Conservation (phyloP, 75 land plant species). For the Cunninghamia lanceolata region DNA sequence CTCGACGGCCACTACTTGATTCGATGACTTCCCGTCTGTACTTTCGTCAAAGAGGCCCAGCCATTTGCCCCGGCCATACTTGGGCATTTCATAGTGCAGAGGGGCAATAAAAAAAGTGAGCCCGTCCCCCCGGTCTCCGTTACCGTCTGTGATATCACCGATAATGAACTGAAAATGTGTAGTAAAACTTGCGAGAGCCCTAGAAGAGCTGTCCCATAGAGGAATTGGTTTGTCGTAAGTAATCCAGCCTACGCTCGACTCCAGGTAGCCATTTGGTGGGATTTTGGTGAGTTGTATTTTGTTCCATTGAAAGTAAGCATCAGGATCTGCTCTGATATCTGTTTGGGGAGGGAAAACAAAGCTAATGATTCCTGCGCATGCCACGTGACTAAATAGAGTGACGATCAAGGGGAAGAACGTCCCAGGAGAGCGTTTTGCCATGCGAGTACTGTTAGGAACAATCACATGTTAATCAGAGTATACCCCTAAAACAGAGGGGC, state of each 20-base stretch:
- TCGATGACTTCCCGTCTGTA: not conserved
- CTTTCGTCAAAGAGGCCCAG: conserved; percentile 18
- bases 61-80: not conserved
- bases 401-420: too few relatives aligned
- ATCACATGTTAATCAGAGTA: too few relatives aligned
- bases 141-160: not conserved
- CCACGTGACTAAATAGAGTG: too few relatives aligned
- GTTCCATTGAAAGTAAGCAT: too few relatives aligned
- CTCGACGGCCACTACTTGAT: conserved; percentile 40
- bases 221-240: not conserved
- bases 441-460: too few relatives aligned
- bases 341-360: too few relatives aligned
- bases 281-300: not conserved
- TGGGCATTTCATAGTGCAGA: not conserved
- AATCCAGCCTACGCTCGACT: not conserved
- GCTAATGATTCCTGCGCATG: too few relatives aligned
- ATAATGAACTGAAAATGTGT: not conserved
- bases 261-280: not conserved
- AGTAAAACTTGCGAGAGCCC: not conserved
- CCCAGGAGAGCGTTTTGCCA: too few relatives aligned
- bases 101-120: conserved; percentile 14
- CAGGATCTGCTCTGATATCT: too few relatives aligned
- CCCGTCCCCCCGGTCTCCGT: conserved; percentile 10
- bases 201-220: not conserved
- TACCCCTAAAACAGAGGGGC: too few relatives aligned